phyloP scores from a whole-genome alignment of 352 stramenopile species.

The Pythium apleroticum region DNA sequence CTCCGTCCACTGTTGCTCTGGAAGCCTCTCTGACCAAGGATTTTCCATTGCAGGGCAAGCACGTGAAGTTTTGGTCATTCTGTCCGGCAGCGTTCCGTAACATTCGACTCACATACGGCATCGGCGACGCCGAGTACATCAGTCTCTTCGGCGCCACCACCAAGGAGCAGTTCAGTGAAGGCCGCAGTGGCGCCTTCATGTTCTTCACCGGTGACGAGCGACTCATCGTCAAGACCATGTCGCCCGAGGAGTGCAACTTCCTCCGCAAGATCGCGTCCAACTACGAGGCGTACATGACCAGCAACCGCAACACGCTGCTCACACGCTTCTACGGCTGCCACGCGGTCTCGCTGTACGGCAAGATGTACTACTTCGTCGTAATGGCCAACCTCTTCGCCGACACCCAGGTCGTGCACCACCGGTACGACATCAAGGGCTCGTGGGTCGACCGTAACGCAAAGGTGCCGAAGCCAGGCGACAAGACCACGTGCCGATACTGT shows the following conservation, averaged over 20 bases:
- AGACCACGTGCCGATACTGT: constrained; percentile 84
- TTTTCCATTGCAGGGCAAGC: constrained; percentile 47
- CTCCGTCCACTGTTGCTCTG: background rate
- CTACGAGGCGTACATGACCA: constrained; percentile 86
- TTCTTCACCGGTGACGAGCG: constrained; percentile 90
- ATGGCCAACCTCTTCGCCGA: constrained; percentile 91
- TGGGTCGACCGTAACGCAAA: constrained; percentile 89
- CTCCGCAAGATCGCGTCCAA: constrained; percentile 83
- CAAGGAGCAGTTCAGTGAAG: constrained; percentile 89
- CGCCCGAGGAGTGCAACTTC: constrained; percentile 80
- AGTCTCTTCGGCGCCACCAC: constrained; percentile 83
- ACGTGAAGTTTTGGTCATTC: constrained; percentile 89
- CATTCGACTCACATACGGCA: constrained; percentile 81
- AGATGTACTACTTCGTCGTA: constrained; percentile 93
- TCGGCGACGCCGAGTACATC: constrained; percentile 82
- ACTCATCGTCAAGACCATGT: constrained; percentile 92
- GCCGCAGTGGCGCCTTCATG: constrained; percentile 89
- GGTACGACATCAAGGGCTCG: constrained; percentile 92
- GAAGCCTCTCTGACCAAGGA: background rate
- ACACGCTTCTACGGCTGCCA: constrained; percentile 91
- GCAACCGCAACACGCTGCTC: constrained; percentile 81
- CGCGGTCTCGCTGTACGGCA: constrained; percentile 85
- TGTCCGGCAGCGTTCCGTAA: constrained; percentile 83
- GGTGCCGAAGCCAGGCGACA: constrained; percentile 74
- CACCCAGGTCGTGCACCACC: constrained; percentile 84